A percentile compares a stretch with the other conserved stretches of the same genome.
Evolutionary conservation across 2,329 filamentous ascomycete genomes (phyloP).

Genomic region (Chaetomium sp.): DNA sequence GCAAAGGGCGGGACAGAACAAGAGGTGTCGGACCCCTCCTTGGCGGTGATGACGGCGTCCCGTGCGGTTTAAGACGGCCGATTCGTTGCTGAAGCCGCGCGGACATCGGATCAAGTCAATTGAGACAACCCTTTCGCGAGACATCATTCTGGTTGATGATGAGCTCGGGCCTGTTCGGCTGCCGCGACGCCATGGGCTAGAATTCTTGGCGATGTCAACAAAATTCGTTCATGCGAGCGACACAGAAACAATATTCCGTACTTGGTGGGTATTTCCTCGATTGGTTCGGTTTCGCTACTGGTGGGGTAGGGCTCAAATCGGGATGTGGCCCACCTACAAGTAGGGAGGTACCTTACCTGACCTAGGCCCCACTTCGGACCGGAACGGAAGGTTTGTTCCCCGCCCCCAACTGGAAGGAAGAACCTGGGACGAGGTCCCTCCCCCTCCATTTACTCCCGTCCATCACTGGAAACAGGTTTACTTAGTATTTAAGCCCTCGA

Average conservation of each 20-base stretch:
- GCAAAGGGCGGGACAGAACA: background rate
- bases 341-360: too few relatives aligned
- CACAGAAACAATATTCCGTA: background rate
- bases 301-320: background rate
- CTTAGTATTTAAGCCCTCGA: too few relatives aligned
- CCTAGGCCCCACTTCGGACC: background rate
- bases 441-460: too few relatives aligned
- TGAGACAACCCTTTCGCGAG: background rate
- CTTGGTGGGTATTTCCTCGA: too few relatives aligned
- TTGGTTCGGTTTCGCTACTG: background rate
- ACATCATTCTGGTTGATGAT: background rate
- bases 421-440: background rate
- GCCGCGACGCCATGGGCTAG: background rate
- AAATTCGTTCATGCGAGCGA: background rate
- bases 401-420: background rate
- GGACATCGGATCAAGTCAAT: background rate
- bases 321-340: background rate
- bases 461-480: too few relatives aligned
- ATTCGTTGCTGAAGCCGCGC: background rate
- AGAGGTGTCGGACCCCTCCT: background rate
- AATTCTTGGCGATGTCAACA: background rate
- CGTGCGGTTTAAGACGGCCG: background rate
- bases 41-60: background rate
- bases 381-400: background rate
- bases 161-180: background rate